Base-by-base conservation (phyloP, 164 flowering plant genomes). In the Platanus orientalis region DNA sequence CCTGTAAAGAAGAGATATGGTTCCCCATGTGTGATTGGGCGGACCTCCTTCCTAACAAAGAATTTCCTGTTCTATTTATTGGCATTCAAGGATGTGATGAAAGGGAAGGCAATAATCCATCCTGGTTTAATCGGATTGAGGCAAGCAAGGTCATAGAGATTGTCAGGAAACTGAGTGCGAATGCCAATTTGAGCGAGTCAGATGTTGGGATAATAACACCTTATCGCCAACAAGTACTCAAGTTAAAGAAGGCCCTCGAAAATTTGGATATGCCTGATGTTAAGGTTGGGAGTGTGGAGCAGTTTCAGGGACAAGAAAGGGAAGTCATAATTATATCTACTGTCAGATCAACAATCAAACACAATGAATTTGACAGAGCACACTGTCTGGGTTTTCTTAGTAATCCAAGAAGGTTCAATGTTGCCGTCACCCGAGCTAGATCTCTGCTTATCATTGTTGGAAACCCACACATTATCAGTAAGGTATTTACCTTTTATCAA, bases 271-370 rank as follows among this genome's bases (percentile, higher is more conserved):
- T 84, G 77, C 45, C 60, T 20, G 77, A 75, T 40, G 54, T 92
- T n/a, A 89, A 87, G 73, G 92, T 95, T 70, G 99, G 99, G 29
- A 95, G 97, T 65, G 97, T 95, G 14, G 99, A 95, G 64, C 97
- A 92, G 68, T 95, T 92, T 68, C 99, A 95, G 61, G 99, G 99
- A 45, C 99, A 90, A 67, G 99, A 92, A 69, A 80, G 76, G 66
- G 62, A 83, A 57, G 88, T 92, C 10, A 90, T 95, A 28, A 85
- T 95, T 16, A 68, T 95, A 48, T 95, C 99, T 27, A 92, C 99
- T 7, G 99, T 95, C 32, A 79, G 99, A 47, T 95, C 99, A 32
- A 90, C 99, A 3, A 59, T 92, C 57, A 86, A 83, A 57, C 96
- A 92, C 72, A 82, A 90, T 58, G 92, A 88, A 32, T 86, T 87